Percentiles rank a stretch among this genome's conserved stretches.
Evolutionary conservation across 352 stramenopile genomes (phyloP).

Genomic region (Thalassiosira ordinaria): DNA sequence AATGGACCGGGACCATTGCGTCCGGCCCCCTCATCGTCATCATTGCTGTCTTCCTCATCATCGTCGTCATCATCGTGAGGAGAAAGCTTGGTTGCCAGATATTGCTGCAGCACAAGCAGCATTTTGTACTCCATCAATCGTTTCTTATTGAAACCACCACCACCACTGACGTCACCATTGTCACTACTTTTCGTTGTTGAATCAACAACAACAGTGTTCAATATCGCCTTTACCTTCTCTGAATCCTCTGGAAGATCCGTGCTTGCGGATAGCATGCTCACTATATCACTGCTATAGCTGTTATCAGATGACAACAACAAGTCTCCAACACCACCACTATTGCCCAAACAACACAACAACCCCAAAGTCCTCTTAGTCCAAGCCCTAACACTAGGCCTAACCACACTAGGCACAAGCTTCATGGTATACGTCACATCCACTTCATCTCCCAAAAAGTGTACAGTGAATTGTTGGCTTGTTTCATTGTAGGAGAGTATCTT

Average conservation of each 20-base stretch:
- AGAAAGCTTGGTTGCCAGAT: constrained; percentile 35
- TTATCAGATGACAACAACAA: constrained; percentile 17
- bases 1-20: constrained; percentile 43
- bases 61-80: constrained; percentile 34
- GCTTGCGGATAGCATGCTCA: constrained; percentile 43
- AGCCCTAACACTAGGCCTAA: constrained; percentile 64
- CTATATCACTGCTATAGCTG: constrained; percentile 17
- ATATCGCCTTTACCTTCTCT: background rate
- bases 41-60: constrained; percentile 25
- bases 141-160: background rate
- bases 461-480: constrained; percentile 39
- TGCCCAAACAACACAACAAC: constrained; percentile 33
- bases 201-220: too few species aligned
- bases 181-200: too few species aligned
- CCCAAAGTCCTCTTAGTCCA: constrained; percentile 67
- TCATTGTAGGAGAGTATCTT: constrained; percentile 58
- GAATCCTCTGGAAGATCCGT: constrained; percentile 41
- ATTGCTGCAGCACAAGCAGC: constrained; percentile 35
- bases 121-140: constrained; percentile 38
- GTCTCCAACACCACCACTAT: constrained; percentile 25
- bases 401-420: constrained; percentile 56
- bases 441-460: constrained; percentile 71
- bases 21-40: background rate
- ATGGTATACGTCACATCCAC: constrained; percentile 72
- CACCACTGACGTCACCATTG: background rate